Percentiles rank a stretch among this genome's conserved stretches.
Evolutionary conservation across 805 yeast genomes (phyloP).

Genomic region (Clavispora santaluciae): DNA sequence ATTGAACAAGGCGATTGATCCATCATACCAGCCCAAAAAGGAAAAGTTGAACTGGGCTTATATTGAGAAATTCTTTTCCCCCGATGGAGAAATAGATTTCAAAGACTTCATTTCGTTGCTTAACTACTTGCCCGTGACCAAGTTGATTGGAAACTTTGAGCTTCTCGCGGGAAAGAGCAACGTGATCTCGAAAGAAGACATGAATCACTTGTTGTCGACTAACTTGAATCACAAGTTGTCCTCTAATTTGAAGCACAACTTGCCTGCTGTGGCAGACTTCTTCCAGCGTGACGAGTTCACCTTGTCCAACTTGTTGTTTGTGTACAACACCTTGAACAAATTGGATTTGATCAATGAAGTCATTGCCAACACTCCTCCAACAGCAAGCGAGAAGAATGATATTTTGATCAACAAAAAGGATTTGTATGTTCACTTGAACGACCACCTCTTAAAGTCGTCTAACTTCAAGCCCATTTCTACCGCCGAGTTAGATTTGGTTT

Average conservation of each 20-base stretch:
- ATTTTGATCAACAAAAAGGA: conserved; percentile 38
- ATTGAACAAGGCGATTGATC: conserved; percentile 38
- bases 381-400: conserved; percentile 36
- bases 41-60: conserved; percentile 41
- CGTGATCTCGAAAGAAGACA: conserved; percentile 25
- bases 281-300: conserved; percentile 29
- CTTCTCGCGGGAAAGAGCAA: conserved; percentile 29
- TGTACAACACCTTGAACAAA: conserved; percentile 37
- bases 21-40: conserved; percentile 36
- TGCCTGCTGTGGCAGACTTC: conserved; percentile 31
- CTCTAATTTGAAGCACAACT: conserved; percentile 31
- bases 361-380: conserved; percentile 43
- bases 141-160: conserved; percentile 41
- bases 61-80: conserved; percentile 37
- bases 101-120: conserved; percentile 37
- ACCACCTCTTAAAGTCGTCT: conserved; percentile 38
- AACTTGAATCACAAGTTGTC: conserved; percentile 41
- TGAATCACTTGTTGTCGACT: conserved; percentile 28
- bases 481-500: conserved; percentile 37
- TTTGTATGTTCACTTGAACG: conserved; percentile 39
- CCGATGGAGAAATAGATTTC: conserved; percentile 33
- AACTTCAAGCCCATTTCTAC: conserved; percentile 40
- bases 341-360: conserved; percentile 43
- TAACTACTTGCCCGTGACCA: conserved; percentile 42
- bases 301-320: conserved; percentile 35